Conservation (phyloP, 179 eudicot genomes). For the Actinidia polygama region DNA sequence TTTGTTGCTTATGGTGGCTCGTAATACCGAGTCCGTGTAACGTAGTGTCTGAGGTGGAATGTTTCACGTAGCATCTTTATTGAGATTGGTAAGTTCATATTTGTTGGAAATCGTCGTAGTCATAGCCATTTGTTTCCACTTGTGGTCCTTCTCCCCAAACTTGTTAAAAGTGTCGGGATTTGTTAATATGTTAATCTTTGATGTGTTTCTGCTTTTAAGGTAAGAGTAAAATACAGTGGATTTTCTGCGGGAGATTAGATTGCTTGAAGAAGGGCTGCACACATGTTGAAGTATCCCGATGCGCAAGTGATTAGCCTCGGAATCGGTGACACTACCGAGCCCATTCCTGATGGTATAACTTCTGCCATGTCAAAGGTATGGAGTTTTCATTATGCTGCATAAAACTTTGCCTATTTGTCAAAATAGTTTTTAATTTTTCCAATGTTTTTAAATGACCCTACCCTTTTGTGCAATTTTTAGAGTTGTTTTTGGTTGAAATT, state of each 20-base stretch:
- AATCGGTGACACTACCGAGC: conserved; percentile 96
- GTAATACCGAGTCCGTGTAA: no score
- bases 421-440: not conserved
- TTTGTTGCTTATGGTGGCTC: not conserved
- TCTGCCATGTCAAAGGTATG: conserved; percentile 93
- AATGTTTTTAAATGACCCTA: not conserved
- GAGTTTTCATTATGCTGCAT: not conserved
- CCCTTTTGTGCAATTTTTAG: not conserved
- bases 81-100: not conserved
- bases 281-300: conserved; percentile 83
- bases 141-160: not conserved
- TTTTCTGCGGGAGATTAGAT: conserved; percentile 44
- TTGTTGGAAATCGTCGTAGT: not conserved
- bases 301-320: conserved; percentile 97
- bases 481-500: conserved; percentile 4
- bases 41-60: no score
- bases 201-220: not conserved
- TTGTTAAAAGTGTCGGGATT: not conserved
- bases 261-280: conserved; percentile 78
- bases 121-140: conserved; percentile 6
- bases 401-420: not conserved
- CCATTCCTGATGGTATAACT: conserved; percentile 88
- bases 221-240: not conserved
- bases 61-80: no score
- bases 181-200: not conserved